phyloP scores from a whole-genome alignment of 495 filamentous ascomycete genomes.

The Neurospora cerealis region DNA sequence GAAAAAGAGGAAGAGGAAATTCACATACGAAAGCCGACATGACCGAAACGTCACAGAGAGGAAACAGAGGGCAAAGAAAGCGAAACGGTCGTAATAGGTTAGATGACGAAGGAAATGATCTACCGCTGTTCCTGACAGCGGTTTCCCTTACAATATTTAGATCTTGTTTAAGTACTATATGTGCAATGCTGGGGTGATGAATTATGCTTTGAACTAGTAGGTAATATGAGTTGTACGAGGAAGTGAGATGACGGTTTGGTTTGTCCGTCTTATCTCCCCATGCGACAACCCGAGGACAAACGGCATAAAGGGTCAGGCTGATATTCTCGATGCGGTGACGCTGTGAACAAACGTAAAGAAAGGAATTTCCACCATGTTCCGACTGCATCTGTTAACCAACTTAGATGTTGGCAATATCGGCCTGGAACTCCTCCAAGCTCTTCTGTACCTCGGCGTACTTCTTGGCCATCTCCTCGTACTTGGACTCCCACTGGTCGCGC shows the following conservation, averaged over 20 bases:
- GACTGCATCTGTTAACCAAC: not conserved
- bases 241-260: not conserved
- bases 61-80: slow-evolving; percentile 58
- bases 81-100: slow-evolving; percentile 11
- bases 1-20: slow-evolving; percentile 80
- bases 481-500: slow-evolving; percentile 85
- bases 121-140: not conserved
- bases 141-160: not conserved
- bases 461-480: slow-evolving; percentile 93
- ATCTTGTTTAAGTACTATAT: not conserved
- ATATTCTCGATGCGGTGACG: not conserved
- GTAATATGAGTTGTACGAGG: not conserved
- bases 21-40: slow-evolving; percentile 78
- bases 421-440: slow-evolving; percentile 81
- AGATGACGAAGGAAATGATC: not conserved
- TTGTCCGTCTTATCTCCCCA: not conserved
- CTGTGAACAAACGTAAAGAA: not conserved
- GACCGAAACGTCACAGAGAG: slow-evolving; percentile 56
- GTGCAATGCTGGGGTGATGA: not conserved
- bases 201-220: not conserved
- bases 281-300: not conserved
- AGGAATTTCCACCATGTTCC: not conserved
- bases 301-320: not conserved
- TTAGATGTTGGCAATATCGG: slow-evolving; percentile 87
- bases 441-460: slow-evolving; percentile 78